Evolutionary conservation across 2,329 filamentous ascomycete species (phyloP), one percentile per base, ranked within the genome.

Genomic region (Aureobasidium musti): DNA sequence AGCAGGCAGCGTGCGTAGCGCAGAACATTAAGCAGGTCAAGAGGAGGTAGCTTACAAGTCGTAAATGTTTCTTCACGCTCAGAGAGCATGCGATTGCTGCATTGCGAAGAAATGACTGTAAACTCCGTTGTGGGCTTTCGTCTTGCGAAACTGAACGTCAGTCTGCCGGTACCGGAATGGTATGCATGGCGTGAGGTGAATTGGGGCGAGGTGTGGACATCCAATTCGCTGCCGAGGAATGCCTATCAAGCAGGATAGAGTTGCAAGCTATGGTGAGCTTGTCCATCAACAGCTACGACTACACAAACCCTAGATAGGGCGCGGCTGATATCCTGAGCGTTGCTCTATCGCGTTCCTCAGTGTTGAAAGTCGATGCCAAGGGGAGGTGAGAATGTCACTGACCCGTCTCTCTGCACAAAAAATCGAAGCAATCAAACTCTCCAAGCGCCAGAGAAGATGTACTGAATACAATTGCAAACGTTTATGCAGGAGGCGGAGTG

Each of bases 401-500:
- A 4, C 17, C 19, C 30, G 30, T 37, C 19, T 4, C 8, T 30
- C 53, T 37, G 28, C 30, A 49, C n/a, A 2, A 49, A 13, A 49
- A 17, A 8, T 23, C 19, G 26, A 35, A 60, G 28, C 57, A 37
- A 61, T 45, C 41, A 49, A 61, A 49, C 28, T 37, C 43, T 49
- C 57, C 30, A 41, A 49, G 14, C 30, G 49, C 14, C 19, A n/a
- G 13, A n/a, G 28, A 13, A 23, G 14, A 10, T n/a, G 26, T 35
- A 14, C 43, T 23, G 14, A 3, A 30, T 4, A 35, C n/a, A 30
- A 26, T 8, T 28, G 39, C 30, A 61, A 61, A 43, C 28, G 43
- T n/a, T 37, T 37, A 61, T 37, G 43, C 57, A 61, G 57, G 57
- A 61, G 57, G 41, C 37, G 33, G 30, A 61, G n/a, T 47, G 43